phyloP scores from a whole-genome alignment of 2,329 filamentous ascomycete species.

The Botrytis tulipae region DNA sequence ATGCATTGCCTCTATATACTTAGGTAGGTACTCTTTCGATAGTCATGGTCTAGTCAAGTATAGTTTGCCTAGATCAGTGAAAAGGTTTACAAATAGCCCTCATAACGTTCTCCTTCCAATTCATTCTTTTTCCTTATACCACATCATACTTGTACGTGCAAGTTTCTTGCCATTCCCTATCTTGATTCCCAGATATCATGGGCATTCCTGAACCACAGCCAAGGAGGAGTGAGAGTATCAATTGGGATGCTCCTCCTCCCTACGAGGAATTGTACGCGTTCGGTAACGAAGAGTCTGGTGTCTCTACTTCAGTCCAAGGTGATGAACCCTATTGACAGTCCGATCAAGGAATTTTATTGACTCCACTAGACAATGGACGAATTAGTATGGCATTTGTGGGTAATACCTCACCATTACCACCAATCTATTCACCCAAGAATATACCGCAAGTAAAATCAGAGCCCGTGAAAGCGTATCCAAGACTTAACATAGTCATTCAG shows the following conservation, averaged over 20 bases:
- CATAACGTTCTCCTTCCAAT: background rate
- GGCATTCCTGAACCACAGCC: background rate
- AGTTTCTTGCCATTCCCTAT: background rate
- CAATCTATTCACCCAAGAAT: constrained; percentile 11
- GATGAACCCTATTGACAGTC: background rate
- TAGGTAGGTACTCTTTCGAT: background rate
- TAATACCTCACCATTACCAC: constrained; percentile 21
- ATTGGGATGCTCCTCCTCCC: constrained; percentile 13
- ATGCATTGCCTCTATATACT: background rate
- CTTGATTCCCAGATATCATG: background rate
- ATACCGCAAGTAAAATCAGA: background rate
- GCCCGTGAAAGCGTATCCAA: constrained; percentile 17
- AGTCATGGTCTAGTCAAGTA: background rate
- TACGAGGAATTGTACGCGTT: background rate
- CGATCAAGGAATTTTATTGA: background rate
- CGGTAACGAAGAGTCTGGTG: background rate
- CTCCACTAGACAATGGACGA: constrained; percentile 25
- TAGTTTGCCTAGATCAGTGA: background rate
- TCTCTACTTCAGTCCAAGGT: constrained; percentile 6
- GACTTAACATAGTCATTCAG: constrained; percentile 76
- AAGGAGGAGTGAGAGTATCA: background rate
- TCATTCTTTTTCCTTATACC: background rate
- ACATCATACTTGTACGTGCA: background rate
- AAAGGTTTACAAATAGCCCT: background rate
- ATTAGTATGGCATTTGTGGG: constrained; percentile 28